Evolutionary conservation across 225 moss, liverwort and hornwort genomes (phyloP).

Genomic region (Pseudoscleropodium purum): DNA sequence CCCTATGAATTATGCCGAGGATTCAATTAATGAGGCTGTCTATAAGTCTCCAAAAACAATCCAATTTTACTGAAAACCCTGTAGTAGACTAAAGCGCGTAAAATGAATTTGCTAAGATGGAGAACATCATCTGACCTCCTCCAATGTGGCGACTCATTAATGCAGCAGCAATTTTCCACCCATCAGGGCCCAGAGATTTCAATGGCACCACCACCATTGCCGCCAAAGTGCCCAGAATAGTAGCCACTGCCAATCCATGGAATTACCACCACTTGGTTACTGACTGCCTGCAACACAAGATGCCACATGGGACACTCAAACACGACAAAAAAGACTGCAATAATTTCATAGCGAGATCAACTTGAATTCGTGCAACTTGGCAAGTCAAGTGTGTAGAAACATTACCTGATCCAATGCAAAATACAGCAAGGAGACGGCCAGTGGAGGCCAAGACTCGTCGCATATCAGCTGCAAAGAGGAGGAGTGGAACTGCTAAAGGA

Average conservation of each 20-base stretch:
- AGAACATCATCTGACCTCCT: constrained; percentile 51
- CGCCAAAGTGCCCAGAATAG: constrained; percentile 74
- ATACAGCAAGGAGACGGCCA: constrained; percentile 72
- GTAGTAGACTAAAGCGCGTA: not conserved
- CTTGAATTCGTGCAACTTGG: not conserved
- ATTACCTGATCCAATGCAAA: constrained; percentile 80
- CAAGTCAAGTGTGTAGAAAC: not conserved
- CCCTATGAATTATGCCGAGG: not conserved
- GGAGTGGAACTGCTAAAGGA: constrained; percentile 84
- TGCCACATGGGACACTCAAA: constrained; percentile 19
- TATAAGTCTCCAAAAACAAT: not conserved
- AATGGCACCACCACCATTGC: constrained; percentile 76
- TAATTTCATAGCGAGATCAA: not conserved
- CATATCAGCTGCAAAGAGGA: constrained; percentile 87
- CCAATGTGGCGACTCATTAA: constrained; percentile 95
- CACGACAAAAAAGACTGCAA: not conserved
- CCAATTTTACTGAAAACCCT: not conserved
- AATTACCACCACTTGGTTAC: constrained; percentile 37
- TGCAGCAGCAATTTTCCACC: constrained; percentile 99
- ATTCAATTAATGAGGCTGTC: not conserved
- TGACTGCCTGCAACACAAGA: constrained; percentile 33
- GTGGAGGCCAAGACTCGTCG: constrained; percentile 74
- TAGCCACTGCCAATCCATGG: constrained; percentile 77
- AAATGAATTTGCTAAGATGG: not conserved
- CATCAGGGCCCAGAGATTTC: constrained; percentile 77